phyloP scores from a whole-genome alignment of 768 basidiomycete genomes.

The Boletus subparvulus region DNA sequence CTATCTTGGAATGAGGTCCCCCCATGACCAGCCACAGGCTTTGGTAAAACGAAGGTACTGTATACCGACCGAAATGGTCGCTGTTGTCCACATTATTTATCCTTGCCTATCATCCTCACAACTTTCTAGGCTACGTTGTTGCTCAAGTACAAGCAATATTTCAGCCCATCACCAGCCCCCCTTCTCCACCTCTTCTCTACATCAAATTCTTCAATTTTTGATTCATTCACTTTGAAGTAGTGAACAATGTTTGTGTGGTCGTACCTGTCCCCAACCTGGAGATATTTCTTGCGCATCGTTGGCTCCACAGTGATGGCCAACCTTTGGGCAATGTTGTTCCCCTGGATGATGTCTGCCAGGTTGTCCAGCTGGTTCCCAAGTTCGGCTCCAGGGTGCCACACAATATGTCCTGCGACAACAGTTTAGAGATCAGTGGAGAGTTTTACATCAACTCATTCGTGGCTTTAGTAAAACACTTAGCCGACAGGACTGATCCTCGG shows the following conservation, averaged over 20 bases:
- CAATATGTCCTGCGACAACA: not conserved
- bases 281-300: not conserved
- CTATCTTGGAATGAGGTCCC: no score
- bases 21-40: no score
- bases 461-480: no score
- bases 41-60: no score
- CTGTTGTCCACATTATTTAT: constrained; percentile 2
- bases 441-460: not conserved
- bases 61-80: no score
- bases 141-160: not conserved
- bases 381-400: not conserved
- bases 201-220: not conserved
- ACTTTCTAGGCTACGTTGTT: no score
- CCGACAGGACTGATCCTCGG: no score
- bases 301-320: not conserved
- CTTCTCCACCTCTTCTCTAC: not conserved
- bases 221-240: not conserved
- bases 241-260: not conserved
- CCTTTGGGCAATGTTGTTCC: not conserved
- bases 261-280: not conserved
- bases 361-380: not conserved
- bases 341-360: not conserved
- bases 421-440: not conserved
- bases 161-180: not conserved
- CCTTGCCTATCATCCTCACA: no score